Evolutionary conservation across 495 filamentous ascomycete genomes (phyloP), one percentile per base, ranked within the genome.

Genomic region (Tuber umbilicatum): DNA sequence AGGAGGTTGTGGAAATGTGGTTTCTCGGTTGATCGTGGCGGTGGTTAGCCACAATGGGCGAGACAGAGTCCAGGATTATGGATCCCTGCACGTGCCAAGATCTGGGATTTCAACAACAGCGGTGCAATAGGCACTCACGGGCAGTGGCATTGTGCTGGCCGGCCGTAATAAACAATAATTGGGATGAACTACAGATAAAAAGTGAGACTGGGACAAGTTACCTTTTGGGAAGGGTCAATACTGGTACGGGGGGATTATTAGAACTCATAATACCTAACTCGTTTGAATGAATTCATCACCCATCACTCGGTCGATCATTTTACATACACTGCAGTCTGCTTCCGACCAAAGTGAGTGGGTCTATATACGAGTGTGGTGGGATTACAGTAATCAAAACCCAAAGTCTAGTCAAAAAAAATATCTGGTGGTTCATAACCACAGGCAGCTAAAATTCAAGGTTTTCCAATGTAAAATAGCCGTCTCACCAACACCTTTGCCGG

Each of bases 1-100:
- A 64, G 55, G 55, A 64, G 55, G 55, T 64, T 64, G 55, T 64
- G 55, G 55, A 64, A 31, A 64, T 64, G 55, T 64, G 55, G 55
- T 64, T 64, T 64, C 14, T 64, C 17, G 12, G 27, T 64, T 64
- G 55, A 64, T 17, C 35, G 55, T 64, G 55, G 55, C 55, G 27
- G 27, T 35, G 12, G 4, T 35, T 5, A 64, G 55, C 55, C 55
- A 64, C 55, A 64, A 17, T 19, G 1, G 27, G 55, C 27, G n/a
- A 5, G 55, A n/a, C 1, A 31, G n/a, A 17, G 27, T 31, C 31
- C 27, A 19, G 55, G 55, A 64, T 35, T 5, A 23, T 27, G 55
- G 55, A 64, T 31, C 55, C n/a, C n/a, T 64, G 55, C 27, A 64
- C 12, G 27, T 35, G 55, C 55, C 55, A 64, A 64, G 55, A 35